Evolutionary conservation across 805 yeast genomes (phyloP).

Genomic region (Tetrapisispora taiwanensis): DNA sequence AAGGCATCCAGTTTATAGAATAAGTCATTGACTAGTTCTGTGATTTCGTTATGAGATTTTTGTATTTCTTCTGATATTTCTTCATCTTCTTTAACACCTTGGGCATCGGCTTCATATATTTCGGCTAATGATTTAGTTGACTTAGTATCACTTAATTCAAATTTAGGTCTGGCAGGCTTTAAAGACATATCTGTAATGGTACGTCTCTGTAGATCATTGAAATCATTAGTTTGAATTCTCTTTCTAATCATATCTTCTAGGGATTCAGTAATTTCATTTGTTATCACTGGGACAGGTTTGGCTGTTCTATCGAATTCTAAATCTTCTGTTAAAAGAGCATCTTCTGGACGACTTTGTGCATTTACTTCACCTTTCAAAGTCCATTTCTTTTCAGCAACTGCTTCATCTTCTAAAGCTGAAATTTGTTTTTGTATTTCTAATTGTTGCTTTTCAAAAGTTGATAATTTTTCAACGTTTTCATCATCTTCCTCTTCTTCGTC

Average conservation of each 20-base stretch:
- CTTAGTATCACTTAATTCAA: conserved; percentile 73
- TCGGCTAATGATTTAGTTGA: conserved; percentile 85
- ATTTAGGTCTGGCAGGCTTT: conserved; percentile 36
- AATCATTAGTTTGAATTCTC: conserved; percentile 63
- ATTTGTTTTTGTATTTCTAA: conserved; percentile 67
- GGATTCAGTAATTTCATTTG: conserved; percentile 76
- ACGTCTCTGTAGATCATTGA: conserved; percentile 77
- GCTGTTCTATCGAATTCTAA: conserved; percentile 87
- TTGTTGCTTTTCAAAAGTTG: conserved; percentile 80
- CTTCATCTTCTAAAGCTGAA: conserved; percentile 68
- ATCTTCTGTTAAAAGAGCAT: conserved; percentile 72
- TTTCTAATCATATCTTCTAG: conserved; percentile 82
- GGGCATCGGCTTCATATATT: conserved; percentile 77
- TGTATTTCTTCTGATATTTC: conserved; percentile 54
- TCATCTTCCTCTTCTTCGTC: conserved; percentile 9
- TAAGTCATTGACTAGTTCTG: conserved; percentile 49
- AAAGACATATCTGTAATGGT: conserved; percentile 56
- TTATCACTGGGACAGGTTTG: conserved; percentile 92
- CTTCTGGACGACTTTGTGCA: conserved; percentile 71
- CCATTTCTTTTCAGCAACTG: conserved; percentile 88
- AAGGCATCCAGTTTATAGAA: conserved; percentile 73
- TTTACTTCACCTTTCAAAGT: conserved; percentile 87
- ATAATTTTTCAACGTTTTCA: conserved; percentile 33
- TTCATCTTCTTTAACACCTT: conserved; percentile 38
- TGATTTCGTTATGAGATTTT: conserved; percentile 69